Base-by-base conservation (phyloP, 1,284 basidiomycete species). In the Apiotrichum veenhuisii region DNA sequence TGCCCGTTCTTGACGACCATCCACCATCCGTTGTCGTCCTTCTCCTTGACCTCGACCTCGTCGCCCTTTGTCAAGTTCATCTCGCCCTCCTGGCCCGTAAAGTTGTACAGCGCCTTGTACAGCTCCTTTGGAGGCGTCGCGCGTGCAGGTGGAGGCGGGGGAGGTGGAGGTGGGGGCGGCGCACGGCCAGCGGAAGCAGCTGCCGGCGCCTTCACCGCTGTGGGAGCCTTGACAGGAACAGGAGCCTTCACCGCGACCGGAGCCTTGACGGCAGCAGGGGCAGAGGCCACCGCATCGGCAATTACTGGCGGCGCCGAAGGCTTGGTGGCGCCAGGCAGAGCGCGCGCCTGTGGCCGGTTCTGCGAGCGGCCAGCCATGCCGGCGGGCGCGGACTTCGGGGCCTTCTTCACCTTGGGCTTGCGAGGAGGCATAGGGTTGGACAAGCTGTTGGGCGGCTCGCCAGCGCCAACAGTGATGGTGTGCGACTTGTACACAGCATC, bases 21-120 rank as follows among this genome's bases (percentile, higher is more conserved):
- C 93, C 95, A 98, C 95, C 95, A 98, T 2, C 83, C 92, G 68
- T 93, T 92, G 59, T 91, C 84, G 64, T 96, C 92, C 79, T 97
- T 93, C 79, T 96, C 87, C 52, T 94, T 81, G 15, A 98, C 81
- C 75, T 98, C 93, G 2, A 98, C 89, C 3, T 90, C 61, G 59
- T 98, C 95, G 68, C 92, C 95, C 76, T 97, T 97, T 64, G 82
- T 83, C 48, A 98, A 77, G 10, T 86, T 81, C 82, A 98, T 88
- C 78, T 98, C 95, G 26, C 94, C 94, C 36, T 87, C 85, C 74
- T 97, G 88, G 5, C 90, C 93, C 41, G 87, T 82, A 69, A 98
- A 98, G 27, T 85, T 83, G 77, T 87, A 96, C 64, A 94, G 86
- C 7, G 91, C 89, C 63, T 87, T 86, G 79, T 94, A 96, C 78